Conservation (phyloP, 2,329 filamentous ascomycete genomes). For the Sclerotinia minor region DNA sequence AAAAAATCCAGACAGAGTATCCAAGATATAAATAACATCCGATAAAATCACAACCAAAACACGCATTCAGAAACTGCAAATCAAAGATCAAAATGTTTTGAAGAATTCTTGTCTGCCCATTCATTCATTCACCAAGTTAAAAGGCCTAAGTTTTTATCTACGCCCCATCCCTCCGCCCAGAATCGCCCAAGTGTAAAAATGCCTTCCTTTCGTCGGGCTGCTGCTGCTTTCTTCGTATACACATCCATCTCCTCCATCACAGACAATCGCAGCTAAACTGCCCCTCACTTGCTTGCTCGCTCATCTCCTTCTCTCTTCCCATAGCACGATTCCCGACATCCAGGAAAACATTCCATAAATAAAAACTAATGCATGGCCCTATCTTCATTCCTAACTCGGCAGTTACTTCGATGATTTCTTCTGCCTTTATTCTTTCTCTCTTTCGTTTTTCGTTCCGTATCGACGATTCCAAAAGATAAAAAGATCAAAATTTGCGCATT, state of each 20-base stretch:
- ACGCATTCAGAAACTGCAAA: neutral
- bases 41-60: neutral
- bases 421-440: slow-evolving; percentile 24
- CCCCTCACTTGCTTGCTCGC: neutral
- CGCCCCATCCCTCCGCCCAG: slow-evolving; percentile 6
- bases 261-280: neutral
- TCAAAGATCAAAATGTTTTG: neutral
- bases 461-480: slow-evolving; percentile 21
- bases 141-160: slow-evolving; percentile 27
- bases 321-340: neutral
- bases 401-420: slow-evolving; percentile 22
- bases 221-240: slow-evolving; percentile 26
- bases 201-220: neutral
- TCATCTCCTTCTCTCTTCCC: neutral
- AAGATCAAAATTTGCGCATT: neutral
- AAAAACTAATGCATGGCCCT: slow-evolving; percentile 5
- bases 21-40: neutral
- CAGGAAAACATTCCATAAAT: neutral
- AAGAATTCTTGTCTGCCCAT: neutral
- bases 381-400: slow-evolving; percentile 16
- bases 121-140: slow-evolving; percentile 6
- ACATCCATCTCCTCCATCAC: slow-evolving; percentile 20
- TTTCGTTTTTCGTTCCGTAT: too few species aligned
- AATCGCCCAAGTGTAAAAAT: slow-evolving; percentile 27
- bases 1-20: neutral